Evolutionary conservation across 331 rosid genomes (phyloP).

Genomic region (Erythrophleum ivorense): DNA sequence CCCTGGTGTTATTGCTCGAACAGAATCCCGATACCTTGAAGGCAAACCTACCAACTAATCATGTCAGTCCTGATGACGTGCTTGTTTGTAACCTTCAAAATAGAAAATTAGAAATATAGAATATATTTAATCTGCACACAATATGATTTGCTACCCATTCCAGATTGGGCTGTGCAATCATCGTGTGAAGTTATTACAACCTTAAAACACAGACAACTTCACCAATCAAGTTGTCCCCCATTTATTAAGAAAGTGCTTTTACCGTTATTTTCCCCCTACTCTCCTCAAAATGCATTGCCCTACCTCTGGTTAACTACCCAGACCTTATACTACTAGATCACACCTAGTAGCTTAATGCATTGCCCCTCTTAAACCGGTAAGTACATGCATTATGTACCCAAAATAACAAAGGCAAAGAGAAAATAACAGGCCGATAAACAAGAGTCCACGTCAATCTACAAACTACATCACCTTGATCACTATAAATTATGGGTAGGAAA

Average conservation of each 20-base stretch:
- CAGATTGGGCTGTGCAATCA: not conserved
- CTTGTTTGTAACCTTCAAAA: constrained; percentile 21
- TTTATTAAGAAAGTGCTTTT: not conserved
- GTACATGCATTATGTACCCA: not conserved
- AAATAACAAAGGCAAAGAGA: not conserved
- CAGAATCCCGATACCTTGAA: constrained; percentile 97
- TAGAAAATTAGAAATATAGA: not conserved
- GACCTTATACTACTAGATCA: not conserved
- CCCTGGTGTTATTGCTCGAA: constrained; percentile 96
- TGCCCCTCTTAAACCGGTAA: not conserved
- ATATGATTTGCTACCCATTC: not conserved
- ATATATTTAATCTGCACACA: constrained; percentile 19
- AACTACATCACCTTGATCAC: not conserved
- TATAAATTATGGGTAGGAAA: not conserved
- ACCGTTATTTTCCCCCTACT: not conserved
- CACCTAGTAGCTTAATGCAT: not conserved
- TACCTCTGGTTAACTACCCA: not conserved
- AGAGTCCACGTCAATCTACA: not conserved
- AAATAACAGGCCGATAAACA: not conserved
- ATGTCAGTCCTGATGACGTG: constrained; percentile 32
- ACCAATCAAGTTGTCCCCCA: not conserved
- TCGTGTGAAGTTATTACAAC: not conserved
- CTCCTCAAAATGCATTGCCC: not conserved
- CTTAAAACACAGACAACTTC: not conserved
- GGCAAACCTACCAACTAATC: constrained; percentile 73